Base-by-base conservation (phyloP, 805 yeast species). In the Metschnikowia amazonensis region DNA sequence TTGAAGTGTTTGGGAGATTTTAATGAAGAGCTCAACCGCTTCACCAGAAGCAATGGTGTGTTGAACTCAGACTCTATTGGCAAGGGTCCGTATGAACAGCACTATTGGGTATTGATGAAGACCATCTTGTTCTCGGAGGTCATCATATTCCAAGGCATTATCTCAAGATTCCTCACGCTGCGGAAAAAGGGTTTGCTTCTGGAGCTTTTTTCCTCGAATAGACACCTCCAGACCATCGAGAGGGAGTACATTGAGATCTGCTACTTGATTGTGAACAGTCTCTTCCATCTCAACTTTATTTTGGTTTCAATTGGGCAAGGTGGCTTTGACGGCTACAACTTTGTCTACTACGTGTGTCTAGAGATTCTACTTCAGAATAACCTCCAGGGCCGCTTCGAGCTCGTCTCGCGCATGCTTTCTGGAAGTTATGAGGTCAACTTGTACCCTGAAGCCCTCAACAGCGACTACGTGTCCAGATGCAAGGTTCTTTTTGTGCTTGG, bases 301-400 rank as follows among this genome's bases (percentile, higher is more conserved):
- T 55, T 80, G 21, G 70, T 75, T 24, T 65, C 75, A 18, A 73
- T 81, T 7, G 87, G 87, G 0, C 75, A 77, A 20, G 86, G 85
- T 4, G 86, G 86, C 3, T 81, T 81, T 56, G 80, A 79, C 46
- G 71, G 78, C 10, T 84, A 80, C 60, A 80, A 81, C 53, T 83
- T 80, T 59, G 78, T 81, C 13, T 78, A 78, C 51, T 66, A 74
- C 35, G 63, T 80, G 4, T 56, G 78, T 9, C 45, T 78, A 2
- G 85, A 80, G 48, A 59, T 57, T 67, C 35, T 55, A 56, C 33
- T 70, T 60, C 45, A 63, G 61, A 40, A 44, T 50, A 36, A 44
- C 31, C 17, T 36, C 16, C 16, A 44, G 10, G 28, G 33, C 17
- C 38, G 41, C 18, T 59, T 59, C 25, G 61, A 60, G 42, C 35